Conservation (phyloP, 495 filamentous ascomycete genomes). For the Aspergillus nidulans region DNA sequence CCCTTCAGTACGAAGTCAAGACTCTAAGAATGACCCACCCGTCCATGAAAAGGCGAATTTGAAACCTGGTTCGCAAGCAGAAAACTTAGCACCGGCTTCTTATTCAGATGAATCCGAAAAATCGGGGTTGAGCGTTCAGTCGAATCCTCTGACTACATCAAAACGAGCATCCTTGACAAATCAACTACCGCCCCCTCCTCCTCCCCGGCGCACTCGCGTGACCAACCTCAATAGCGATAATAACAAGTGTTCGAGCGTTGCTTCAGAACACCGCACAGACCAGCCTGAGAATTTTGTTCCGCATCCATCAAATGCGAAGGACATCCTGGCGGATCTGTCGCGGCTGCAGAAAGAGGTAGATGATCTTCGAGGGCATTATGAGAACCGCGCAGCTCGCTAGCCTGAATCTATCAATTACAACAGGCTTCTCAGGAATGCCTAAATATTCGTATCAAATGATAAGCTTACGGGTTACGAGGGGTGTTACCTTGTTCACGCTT, state of each 20-base stretch:
- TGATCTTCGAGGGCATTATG: slow-evolving; percentile 57
- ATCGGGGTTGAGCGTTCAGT: neutral
- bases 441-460: slow-evolving; percentile 7
- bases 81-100: slow-evolving; percentile 3
- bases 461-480: slow-evolving; percentile 8
- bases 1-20: slow-evolving; percentile 15
- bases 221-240: slow-evolving; percentile 46
- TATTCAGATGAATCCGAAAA: neutral
- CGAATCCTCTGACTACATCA: slow-evolving; percentile 18
- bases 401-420: neutral
- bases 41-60: slow-evolving; percentile 5
- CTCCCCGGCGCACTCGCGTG: slow-evolving; percentile 54
- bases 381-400: slow-evolving; percentile 21
- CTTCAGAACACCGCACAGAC: slow-evolving; percentile 17
- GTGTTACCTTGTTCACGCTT: neutral
- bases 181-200: slow-evolving; percentile 54
- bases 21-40: slow-evolving; percentile 3
- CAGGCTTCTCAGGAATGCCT: neutral
- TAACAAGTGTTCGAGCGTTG: slow-evolving; percentile 15
- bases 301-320: slow-evolving; percentile 38
- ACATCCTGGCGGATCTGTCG: slow-evolving; percentile 64
- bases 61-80: neutral
- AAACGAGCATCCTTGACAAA: slow-evolving; percentile 15
- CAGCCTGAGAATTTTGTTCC: slow-evolving; percentile 22
- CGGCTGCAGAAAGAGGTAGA: slow-evolving; percentile 70